Evolutionary conservation across 1,284 basidiomycete species (phyloP), one percentile per base, ranked within the genome.

Genomic region (Fomitopsis schrenkii): DNA sequence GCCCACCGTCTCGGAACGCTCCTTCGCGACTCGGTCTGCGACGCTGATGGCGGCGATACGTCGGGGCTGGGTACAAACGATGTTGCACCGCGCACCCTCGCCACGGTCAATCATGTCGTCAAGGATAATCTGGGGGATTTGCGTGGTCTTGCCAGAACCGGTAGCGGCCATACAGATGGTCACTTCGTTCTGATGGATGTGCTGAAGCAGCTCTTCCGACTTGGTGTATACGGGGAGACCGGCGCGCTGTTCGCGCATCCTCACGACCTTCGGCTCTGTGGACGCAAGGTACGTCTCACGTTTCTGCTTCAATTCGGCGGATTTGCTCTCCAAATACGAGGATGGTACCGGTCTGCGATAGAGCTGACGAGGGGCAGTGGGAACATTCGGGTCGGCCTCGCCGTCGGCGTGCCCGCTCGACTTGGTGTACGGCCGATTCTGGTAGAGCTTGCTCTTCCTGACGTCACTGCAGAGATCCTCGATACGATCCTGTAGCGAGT

Each of bases 91-190:
- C 0, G 93, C 88, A 15, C 96, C 96, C 62, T 93, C 80, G 33
- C 88, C 91, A 38, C 82, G 80, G 35, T 90, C 81, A 66, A 95
- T 96, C 71, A 83, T 90, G 57, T 93, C 84, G 71, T 98, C 95
- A 55, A 98, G 83, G 63, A 98, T 86, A 55, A 98, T 81, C 75
- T 98, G 96, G 2, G 96, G 96, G 42, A 98, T 86, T 73, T 98
- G 96, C 0, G 96, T 98, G 8, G 95, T 97, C 78, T 98, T 98
- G 9, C 96, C 96, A 0, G 94, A 97, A 48, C 96, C 95, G 1
- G 96, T 98, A 2, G 94, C 90, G 30, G 95, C 96, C 92, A 97
- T 95, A 67, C 92, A 89, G 64, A 98, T 91, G 1, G 92, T 94
- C 60, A 98, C 93, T 40, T 95, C 91, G 73, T 97, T 89, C 44